phyloP scores from a whole-genome alignment of 345 rosid species.

The Eucalyptus curtisii region DNA sequence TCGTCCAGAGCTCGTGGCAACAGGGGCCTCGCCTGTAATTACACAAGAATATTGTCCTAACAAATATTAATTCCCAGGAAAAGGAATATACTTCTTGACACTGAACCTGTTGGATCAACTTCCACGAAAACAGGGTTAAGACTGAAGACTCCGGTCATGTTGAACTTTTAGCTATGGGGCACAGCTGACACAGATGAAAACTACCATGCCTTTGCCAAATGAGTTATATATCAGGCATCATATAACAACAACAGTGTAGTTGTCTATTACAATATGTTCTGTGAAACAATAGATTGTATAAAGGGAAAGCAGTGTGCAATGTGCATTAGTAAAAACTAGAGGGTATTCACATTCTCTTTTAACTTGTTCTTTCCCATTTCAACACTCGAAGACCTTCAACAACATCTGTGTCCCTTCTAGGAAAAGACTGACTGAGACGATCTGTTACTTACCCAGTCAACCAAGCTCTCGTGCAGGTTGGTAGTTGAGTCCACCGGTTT shows the following conservation, averaged over 20 bases:
- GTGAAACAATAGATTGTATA: neutral
- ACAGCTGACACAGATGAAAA: neutral
- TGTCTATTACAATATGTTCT: neutral
- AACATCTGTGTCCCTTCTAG: neutral
- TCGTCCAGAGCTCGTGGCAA: conserved; percentile 52
- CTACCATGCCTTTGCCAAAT: neutral
- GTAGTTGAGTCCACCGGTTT: conserved; percentile 58
- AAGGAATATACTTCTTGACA: neutral
- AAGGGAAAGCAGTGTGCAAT: neutral
- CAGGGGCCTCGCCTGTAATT: conserved; percentile 64
- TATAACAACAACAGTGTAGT: neutral
- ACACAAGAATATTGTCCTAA: neutral
- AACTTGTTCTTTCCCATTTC: neutral
- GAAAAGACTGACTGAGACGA: neutral
- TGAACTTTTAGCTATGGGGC: neutral
- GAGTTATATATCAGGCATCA: neutral
- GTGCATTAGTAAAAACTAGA: neutral
- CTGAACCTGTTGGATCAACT: neutral
- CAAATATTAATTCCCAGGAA: neutral
- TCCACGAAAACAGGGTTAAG: neutral
- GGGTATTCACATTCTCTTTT: neutral
- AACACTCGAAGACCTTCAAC: neutral
- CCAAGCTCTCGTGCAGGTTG: conserved; percentile 82
- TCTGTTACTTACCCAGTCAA: conserved; percentile 67
- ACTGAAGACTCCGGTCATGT: neutral